Evolutionary conservation across 441 rosid genomes (phyloP), one percentile per base, ranked within the genome.

Genomic region (Aquilaria agallochum): DNA sequence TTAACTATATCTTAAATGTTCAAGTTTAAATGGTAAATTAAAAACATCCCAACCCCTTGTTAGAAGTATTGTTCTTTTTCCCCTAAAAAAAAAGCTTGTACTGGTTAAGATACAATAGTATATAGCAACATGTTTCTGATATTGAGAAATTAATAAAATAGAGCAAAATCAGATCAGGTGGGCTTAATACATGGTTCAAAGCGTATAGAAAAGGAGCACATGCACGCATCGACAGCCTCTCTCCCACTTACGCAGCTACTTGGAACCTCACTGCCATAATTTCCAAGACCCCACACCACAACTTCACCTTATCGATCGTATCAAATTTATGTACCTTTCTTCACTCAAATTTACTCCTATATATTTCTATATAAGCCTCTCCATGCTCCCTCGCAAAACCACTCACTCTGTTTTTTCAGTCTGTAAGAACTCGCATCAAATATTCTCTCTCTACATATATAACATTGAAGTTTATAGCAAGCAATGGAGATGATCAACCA

Each of bases 201-300:
- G 15, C 10, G 30, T 9, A 59, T 8, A 36, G 36, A 15, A 34
- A 53, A 49, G 32, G 48, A 14, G 57, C 59, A 67, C 71, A 60
- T 67, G 71, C 66, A 60, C 50, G 64, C 71, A 36, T 48, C 15
- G 57, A 60, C 40, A 65, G 61, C 61, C 71, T 52, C 30, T 56
- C 30, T 30, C 65, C 51, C 71, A 67, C 60, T 67, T 34, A 5
- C 65, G 71, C 60, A 67, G 64, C 60, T 67, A 45, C 71, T 54
- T 27, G 56, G 71, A 67, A 67, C 27, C 56, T 60, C 60, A 13
- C 65, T 47, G 2, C 32, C 11, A n/a, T 53, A 50, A 50, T n/a
- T 50, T 50, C 27, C 1, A n/a, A 50, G 55, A n/a, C 55, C 55
- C 55, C 55, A 53, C 55, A 20, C 27, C 27, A 20, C 27, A 20